Base-by-base conservation (phyloP, 495 filamentous ascomycete genomes). In the Astrothelium macrocarpum region DNA sequence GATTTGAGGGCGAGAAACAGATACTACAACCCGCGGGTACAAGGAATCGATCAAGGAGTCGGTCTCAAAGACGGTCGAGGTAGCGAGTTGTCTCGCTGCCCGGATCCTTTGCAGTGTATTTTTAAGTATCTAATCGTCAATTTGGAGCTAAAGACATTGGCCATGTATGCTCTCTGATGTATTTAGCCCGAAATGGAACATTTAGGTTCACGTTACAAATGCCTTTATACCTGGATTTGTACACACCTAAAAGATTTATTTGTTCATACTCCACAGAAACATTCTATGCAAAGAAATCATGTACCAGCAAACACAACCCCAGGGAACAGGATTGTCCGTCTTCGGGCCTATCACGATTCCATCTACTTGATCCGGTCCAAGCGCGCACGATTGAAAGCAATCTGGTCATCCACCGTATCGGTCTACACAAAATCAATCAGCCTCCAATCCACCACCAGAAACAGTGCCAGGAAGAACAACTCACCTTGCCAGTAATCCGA, bases 381-480 rank as follows among this genome's bases (percentile, higher is more conserved):
- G 70, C 81, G 80, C 67, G 84, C 80, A 58, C 84, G 77, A 76
- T 87, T 87, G 80, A 86, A 81, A 62, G 81, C 82, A 75, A 87
- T 82, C 72, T 87, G 81, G 69, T 89, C 87, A 75, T 89, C 86
- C 64, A 88, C 86, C 59, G 76, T 79, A 70, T 89, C 87, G 76
- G 79, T 86, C 84, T 56, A 16, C 20, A 56, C 25, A 56, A 26
- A n/a, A 28, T 25, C n/a, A 56, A 16, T 56, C 16, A 56, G 49
- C 49, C 25, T n/a, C n/a, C n/a, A n/a, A n/a, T n/a, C n/a, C 45
- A 39, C 36, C 7, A 39, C 36, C 36, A 83, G 69, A 49, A 65
- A 32, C 46, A 59, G 1, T 16, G 5, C 11, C 25, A 32, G n/a
- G n/a, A n/a, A n/a, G n/a, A 73, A 71, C 71, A 25, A 87, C 87